These are phyloP conservation scores for Aspergillus fructus DNA, from an alignment of 2,329 filamentous ascomycete genomes.

Conservation along the genomic window DNA sequence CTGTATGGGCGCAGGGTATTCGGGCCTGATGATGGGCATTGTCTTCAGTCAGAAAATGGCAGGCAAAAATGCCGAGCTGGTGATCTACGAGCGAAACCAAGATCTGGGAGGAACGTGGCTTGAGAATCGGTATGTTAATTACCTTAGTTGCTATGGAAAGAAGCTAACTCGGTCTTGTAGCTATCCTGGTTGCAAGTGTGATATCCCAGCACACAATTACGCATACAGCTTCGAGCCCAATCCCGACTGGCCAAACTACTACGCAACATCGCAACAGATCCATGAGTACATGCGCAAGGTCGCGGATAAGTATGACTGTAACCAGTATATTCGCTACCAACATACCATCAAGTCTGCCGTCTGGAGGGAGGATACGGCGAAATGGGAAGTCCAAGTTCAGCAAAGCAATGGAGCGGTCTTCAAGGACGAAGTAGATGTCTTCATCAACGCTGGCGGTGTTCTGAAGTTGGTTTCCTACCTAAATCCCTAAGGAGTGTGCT, in stretches of 20 bases:
- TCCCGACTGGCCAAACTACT: conserved; percentile 43
- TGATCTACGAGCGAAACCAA: conserved; percentile 28
- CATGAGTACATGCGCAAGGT: conserved; percentile 42
- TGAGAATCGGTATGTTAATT: conserved; percentile 26
- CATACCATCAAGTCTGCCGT: conserved; percentile 37
- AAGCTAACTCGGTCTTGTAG: not conserved
- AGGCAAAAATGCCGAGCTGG: conserved; percentile 18
- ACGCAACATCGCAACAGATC: conserved; percentile 42
- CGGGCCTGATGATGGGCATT: conserved; percentile 28
- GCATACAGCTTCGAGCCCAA: conserved; percentile 45
- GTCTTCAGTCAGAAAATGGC: conserved; percentile 10
- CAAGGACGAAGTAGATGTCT: conserved; percentile 20
- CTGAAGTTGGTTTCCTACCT: conserved; percentile 12
- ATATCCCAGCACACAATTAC: conserved; percentile 31
- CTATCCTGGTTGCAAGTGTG: conserved; percentile 36
- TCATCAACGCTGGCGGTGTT: conserved; percentile 28
- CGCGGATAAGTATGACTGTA: conserved; percentile 40
- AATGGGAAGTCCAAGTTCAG: conserved; percentile 18
- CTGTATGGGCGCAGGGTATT: conserved; percentile 19
- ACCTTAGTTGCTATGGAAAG: no score
- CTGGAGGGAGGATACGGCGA: conserved; percentile 32
- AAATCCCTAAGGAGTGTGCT: not conserved
- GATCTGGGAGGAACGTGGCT: conserved; percentile 34
- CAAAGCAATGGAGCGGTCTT: not conserved
- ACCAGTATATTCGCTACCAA: conserved; percentile 36